These are phyloP conservation scores for Silene vulgaris DNA, from an alignment of 179 eudicot genomes.

Conservation along the genomic window DNA sequence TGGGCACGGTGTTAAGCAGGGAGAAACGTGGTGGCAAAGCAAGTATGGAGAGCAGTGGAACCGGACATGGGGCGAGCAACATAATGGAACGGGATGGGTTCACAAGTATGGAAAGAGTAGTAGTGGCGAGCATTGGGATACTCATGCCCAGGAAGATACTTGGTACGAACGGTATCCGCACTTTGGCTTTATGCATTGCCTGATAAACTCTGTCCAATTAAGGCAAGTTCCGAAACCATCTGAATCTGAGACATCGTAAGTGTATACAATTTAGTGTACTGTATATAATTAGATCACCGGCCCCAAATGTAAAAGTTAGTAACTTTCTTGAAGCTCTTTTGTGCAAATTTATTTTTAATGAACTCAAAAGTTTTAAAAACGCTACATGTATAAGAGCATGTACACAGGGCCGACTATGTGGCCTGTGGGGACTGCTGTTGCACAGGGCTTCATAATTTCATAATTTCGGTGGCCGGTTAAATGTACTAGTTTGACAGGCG, in stretches of 20 bases:
- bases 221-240: constrained; percentile 59
- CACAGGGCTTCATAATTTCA: too few species aligned
- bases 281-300: background rate
- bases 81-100: constrained; percentile 84
- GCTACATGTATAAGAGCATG: too few species aligned
- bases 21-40: constrained; percentile 93
- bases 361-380: too few species aligned
- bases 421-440: too few species aligned
- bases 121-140: constrained; percentile 90
- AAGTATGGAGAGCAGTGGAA: constrained; percentile 75
- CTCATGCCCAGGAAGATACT: constrained; percentile 63
- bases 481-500: too few species aligned
- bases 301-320: background rate
- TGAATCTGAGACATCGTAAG: constrained; percentile 16
- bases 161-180: constrained; percentile 88
- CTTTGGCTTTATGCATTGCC: constrained; percentile 72
- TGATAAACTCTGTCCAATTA: constrained; percentile 66
- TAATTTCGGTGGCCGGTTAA: too few species aligned
- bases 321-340: background rate
- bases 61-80: constrained; percentile 88
- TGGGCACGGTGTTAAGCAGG: constrained; percentile 71
- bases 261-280: background rate
- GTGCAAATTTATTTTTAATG: background rate
- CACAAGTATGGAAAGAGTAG: constrained; percentile 92
- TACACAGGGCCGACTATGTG: too few species aligned